Evolutionary conservation across 805 yeast species (phyloP).

Genomic region (Candida glaebosa): DNA sequence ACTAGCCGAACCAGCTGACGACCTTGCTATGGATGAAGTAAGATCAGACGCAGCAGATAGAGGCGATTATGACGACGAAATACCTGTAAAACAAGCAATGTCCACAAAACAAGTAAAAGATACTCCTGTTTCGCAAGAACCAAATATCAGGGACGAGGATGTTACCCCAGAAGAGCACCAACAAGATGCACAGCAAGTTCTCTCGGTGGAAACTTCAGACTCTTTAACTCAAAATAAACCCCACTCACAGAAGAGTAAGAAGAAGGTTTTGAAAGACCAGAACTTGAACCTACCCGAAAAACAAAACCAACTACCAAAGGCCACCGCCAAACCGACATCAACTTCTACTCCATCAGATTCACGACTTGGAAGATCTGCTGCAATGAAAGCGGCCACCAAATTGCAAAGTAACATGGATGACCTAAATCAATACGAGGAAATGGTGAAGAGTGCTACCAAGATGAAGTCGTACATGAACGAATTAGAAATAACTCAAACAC

Average conservation of each 20-base stretch:
- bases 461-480: slow-evolving; percentile 37
- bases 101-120: slow-evolving; percentile 7
- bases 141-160: too few species aligned
- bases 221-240: neutral
- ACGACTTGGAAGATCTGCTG: slow-evolving; percentile 50
- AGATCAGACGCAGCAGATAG: slow-evolving; percentile 9
- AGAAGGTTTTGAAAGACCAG: slow-evolving; percentile 2
- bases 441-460: slow-evolving; percentile 41
- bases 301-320: neutral
- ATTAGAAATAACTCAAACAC: slow-evolving; percentile 19
- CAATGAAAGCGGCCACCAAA: slow-evolving; percentile 60
- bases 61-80: slow-evolving; percentile 7
- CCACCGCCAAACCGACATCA: slow-evolving; percentile 1
- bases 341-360: slow-evolving; percentile 3
- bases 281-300: neutral
- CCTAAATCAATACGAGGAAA: slow-evolving; percentile 58
- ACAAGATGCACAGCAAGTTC: neutral
- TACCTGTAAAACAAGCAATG: slow-evolving; percentile 1
- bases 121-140: slow-evolving; percentile 1
- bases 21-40: slow-evolving; percentile 10
- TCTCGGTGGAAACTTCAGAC: neutral
- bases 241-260: slow-evolving; percentile 6
- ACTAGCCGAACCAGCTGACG: slow-evolving; percentile 40
- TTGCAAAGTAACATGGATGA: slow-evolving; percentile 68
- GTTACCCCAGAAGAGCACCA: neutral